Evolutionary conservation across 176 grass and related monocot genomes (phyloP), one percentile per base, ranked within the genome.

Genomic region (Carex parvula): DNA sequence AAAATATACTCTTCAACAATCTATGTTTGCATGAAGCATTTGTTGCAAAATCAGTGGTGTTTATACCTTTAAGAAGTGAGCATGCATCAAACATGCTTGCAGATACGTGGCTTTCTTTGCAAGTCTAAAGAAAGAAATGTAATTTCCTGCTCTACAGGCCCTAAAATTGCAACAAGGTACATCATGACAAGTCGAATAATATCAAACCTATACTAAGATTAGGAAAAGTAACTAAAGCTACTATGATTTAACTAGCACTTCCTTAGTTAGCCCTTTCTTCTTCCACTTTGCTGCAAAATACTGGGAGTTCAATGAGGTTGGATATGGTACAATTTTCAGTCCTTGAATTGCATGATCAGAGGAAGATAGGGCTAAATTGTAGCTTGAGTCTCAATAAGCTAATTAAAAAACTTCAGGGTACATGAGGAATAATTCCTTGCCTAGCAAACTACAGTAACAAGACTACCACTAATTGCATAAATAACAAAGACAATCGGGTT

Each of bases 71-170:
- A 88, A 88, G 90, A 98, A 98, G 80, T 95, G 92, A 80, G 95
- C 92, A 89, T 98, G 95, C 91, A 98, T 98, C 91, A 98, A 91
- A 81, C 95, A 98, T 55, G 92, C 91, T 84, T 98, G 92, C 83
- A 98, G 70, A 83, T 89, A 98, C 48, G 88, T 94, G 78, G 95
- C 91, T 87, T 93, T 93, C 87, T 88, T 94, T 90, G 92, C 88
- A 71, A 98, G 95, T 20, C 89, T 92, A 63, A 98, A 98, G 87
- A 98, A 98, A 75, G 92, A 83, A 55, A 98, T 90, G 77, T 89
- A 98, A 83, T 98, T 92, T 13, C 95, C 89, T 67, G 91, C 84
- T 86, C 92, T 90, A 86, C 91, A 95, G 15, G 92, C 89, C 87
- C 95, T 98, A 84, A 50, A 89, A 88, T 89, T 59, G 67, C 67